These are phyloP conservation scores for Zelopaecilomyces penicillatus DNA, from an alignment of 2,329 filamentous ascomycete genomes.

Conservation along the genomic window DNA sequence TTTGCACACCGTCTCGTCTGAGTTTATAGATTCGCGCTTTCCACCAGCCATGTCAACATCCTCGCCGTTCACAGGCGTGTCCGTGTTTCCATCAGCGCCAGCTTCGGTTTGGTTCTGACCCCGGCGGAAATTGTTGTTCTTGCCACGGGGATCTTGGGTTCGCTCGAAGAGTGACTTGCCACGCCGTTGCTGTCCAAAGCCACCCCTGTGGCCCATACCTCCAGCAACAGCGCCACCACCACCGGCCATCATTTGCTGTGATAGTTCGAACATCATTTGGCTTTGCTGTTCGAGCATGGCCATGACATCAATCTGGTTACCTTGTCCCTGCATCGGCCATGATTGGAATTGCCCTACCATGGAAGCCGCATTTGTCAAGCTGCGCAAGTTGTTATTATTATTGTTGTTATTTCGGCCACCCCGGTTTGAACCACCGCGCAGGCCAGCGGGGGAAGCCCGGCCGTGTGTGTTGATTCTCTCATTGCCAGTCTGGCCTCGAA, in stretches of 20 bases:
- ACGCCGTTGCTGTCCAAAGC: conserved; percentile 25
- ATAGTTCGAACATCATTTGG: conserved; percentile 72
- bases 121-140: conserved; percentile 45
- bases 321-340: conserved; percentile 33
- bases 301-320: conserved; percentile 49
- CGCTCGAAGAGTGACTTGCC: conserved; percentile 68
- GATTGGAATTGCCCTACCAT: conserved; percentile 6
- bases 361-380: neutral
- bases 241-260: conserved; percentile 52
- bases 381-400: neutral
- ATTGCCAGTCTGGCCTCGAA: conserved; percentile 61
- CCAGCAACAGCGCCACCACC: conserved; percentile 24
- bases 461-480: conserved; percentile 75
- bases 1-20: conserved; percentile 69
- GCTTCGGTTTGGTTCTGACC: conserved; percentile 33
- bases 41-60: conserved; percentile 56
- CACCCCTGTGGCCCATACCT: conserved; percentile 31
- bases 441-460: conserved; percentile 64
- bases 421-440: conserved; percentile 46
- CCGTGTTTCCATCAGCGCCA: conserved; percentile 26
- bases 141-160: conserved; percentile 44
- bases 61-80: conserved; percentile 36
- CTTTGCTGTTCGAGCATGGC: conserved; percentile 84
- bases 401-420: conserved; percentile 45
- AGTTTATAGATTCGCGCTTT: conserved; percentile 46